Evolutionary conservation across 179 eudicot genomes (phyloP).

Genomic region (Heliamphora ciliata): DNA sequence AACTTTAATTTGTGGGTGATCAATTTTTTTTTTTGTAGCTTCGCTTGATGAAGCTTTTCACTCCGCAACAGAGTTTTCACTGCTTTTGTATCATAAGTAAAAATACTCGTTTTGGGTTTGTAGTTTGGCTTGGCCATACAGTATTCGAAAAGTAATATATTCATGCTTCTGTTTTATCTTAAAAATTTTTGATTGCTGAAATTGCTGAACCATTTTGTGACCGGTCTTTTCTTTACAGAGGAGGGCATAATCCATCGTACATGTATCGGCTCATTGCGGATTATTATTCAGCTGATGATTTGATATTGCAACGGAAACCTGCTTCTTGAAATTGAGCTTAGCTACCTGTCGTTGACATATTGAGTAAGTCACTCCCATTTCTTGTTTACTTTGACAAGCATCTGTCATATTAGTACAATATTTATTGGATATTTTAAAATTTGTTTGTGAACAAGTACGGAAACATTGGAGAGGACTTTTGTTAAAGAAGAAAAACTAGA

Average conservation of each 20-base stretch:
- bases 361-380: conserved; percentile 15
- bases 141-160: not conserved
- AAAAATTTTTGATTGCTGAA: not conserved
- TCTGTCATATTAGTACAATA: not conserved
- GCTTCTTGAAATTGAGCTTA: conserved; percentile 32
- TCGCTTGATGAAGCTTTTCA: not conserved
- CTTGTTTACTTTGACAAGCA: conserved; percentile 6
- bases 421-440: not conserved
- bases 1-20: not conserved
- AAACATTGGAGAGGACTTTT: not conserved
- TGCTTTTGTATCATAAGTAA: not conserved
- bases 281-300: conserved; percentile 90
- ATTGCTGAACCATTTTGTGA: conserved; percentile 1
- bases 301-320: conserved; percentile 58
- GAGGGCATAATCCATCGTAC: conserved; percentile 95
- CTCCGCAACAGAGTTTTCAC: not conserved
- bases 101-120: not conserved
- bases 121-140: not conserved
- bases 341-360: not conserved
- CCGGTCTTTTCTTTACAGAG: conserved; percentile 39
- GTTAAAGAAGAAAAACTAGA: not conserved
- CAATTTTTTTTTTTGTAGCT: not conserved
- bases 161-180: not conserved
- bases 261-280: conserved; percentile 92
- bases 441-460: not conserved